Evolutionary conservation across 768 basidiomycete species (phyloP).

Genomic region (Cystofilobasidium capitatum): DNA sequence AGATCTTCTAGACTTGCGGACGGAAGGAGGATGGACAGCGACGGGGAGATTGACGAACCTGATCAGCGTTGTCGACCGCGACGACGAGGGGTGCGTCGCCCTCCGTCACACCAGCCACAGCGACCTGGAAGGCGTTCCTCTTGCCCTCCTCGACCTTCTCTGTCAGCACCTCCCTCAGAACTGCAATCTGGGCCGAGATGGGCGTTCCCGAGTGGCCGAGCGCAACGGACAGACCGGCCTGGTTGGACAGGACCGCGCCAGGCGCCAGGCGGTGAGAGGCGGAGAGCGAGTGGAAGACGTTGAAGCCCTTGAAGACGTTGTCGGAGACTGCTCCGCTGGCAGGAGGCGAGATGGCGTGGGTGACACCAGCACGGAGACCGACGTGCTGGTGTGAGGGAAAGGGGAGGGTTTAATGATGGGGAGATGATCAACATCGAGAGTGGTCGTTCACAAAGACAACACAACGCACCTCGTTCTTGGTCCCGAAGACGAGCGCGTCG

Average conservation of each 20-base stretch:
- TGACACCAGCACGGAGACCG: slow-evolving; percentile 66
- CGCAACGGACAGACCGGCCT: slow-evolving; percentile 45
- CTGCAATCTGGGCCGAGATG: slow-evolving; percentile 4
- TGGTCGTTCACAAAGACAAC: slow-evolving; percentile 29
- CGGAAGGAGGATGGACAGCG: not conserved
- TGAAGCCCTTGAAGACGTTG: slow-evolving; percentile 27
- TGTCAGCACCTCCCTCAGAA: slow-evolving; percentile 45
- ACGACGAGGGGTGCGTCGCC: slow-evolving; percentile 4
- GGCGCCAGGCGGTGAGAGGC: not conserved
- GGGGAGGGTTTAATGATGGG: too few species aligned
- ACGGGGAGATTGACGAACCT: not conserved
- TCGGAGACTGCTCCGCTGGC: not conserved
- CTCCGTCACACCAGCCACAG: not conserved
- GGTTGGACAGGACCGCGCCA: slow-evolving; percentile 47
- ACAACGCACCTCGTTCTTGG: slow-evolving; percentile 57
- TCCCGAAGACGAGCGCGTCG: slow-evolving; percentile 62
- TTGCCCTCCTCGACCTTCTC: slow-evolving; percentile 30
- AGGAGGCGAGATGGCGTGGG: slow-evolving; percentile 48
- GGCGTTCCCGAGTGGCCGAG: slow-evolving; percentile 19
- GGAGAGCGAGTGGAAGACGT: slow-evolving; percentile 50
- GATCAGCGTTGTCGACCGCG: slow-evolving; percentile 7
- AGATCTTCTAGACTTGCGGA: not conserved
- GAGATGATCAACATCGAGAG: slow-evolving; percentile 19
- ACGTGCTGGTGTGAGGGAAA: slow-evolving; percentile 35
- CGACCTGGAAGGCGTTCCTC: not conserved